Evolutionary conservation across 306 rosid genomes (phyloP).

Genomic region (Crotalaria pallida): DNA sequence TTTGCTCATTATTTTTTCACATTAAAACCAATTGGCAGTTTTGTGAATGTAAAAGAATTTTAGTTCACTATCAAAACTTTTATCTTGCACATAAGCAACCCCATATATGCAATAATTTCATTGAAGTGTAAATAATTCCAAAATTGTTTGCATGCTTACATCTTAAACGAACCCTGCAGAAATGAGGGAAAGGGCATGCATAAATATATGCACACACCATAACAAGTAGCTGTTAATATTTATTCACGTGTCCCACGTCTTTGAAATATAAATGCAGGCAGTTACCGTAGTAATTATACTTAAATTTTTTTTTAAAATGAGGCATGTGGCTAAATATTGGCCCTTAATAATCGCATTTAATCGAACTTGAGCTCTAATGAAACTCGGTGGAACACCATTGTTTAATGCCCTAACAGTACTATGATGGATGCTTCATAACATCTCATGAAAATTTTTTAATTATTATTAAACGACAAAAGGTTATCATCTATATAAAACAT

Average conservation of each 20-base stretch:
- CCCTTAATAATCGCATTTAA: background rate
- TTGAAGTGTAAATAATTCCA: background rate
- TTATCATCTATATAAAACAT: background rate
- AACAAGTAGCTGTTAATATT: background rate
- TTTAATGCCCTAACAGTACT: background rate
- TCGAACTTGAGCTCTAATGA: slow-evolving; percentile 6
- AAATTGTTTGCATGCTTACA: slow-evolving; percentile 5
- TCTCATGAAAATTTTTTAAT: background rate
- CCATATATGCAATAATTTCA: slow-evolving; percentile 5
- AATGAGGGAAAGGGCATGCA: background rate
- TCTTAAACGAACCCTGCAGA: background rate
- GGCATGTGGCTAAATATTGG: background rate
- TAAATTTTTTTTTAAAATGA: background rate
- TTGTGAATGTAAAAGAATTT: background rate
- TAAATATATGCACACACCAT: background rate
- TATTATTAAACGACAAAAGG: background rate
- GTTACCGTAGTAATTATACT: background rate
- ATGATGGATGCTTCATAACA: background rate
- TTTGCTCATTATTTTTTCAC: background rate
- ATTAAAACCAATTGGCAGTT: slow-evolving; percentile 10
- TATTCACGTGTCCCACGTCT: background rate
- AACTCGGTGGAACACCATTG: background rate
- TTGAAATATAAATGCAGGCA: background rate
- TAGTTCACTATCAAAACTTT: slow-evolving; percentile 9
- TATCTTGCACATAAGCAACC: background rate